Conservation (phyloP, 805 yeast species). For the Nakazawaea holstii region DNA sequence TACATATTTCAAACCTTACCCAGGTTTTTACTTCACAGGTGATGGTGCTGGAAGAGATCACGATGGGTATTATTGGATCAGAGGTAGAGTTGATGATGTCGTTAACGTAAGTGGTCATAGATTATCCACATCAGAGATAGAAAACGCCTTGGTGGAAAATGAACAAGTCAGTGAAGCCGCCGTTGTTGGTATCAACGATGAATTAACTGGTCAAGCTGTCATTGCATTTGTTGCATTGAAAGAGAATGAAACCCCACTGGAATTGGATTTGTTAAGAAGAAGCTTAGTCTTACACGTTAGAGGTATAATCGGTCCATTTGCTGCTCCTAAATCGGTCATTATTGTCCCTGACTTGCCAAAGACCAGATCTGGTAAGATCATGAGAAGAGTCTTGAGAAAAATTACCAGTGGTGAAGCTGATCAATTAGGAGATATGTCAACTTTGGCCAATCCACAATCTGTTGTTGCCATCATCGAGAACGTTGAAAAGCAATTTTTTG, state of each 20-base stretch:
- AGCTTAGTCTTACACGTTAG: conserved; percentile 85
- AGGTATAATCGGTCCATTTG: conserved; percentile 89
- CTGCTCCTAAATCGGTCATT: conserved; percentile 84
- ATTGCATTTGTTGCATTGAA: conserved; percentile 90
- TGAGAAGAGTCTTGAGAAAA: conserved; percentile 96
- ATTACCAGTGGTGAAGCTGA: conserved; percentile 89
- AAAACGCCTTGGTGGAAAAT: conserved; percentile 82
- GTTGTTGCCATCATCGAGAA: conserved; percentile 73
- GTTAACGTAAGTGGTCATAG: conserved; percentile 98
- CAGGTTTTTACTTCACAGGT: conserved; percentile 93
- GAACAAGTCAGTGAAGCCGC: conserved; percentile 86
- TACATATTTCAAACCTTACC: conserved; percentile 89
- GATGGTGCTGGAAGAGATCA: conserved; percentile 98
- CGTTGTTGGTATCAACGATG: conserved; percentile 94
- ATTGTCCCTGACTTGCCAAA: conserved; percentile 92
- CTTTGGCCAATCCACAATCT: conserved; percentile 80
- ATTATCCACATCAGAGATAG: conserved; percentile 97
- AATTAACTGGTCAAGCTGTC: conserved; percentile 96
- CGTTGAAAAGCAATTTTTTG: conserved; percentile 42
- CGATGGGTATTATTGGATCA: conserved; percentile 96
- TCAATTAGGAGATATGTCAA: conserved; percentile 87
- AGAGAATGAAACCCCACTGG: conserved; percentile 36
- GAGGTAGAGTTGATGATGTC: conserved; percentile 98
- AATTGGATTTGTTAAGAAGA: conserved; percentile 55
- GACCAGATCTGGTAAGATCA: conserved; percentile 97